Evolutionary conservation across 108 stramenopile genomes (phyloP).

Genomic region (Nannochloropsis gaditana): DNA sequence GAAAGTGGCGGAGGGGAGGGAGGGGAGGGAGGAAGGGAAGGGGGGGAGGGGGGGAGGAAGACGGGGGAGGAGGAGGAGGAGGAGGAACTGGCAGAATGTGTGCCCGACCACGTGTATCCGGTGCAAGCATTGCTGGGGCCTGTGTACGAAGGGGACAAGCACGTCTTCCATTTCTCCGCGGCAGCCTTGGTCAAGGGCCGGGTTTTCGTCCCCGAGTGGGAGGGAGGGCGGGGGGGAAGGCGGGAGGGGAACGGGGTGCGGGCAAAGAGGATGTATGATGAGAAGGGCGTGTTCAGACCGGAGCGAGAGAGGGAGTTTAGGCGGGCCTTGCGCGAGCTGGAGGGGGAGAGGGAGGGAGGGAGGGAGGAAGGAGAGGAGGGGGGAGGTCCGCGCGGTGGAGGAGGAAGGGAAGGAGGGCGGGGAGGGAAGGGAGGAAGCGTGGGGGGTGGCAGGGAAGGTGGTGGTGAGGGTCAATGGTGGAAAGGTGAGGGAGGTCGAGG

Average conservation of each 20-base stretch:
- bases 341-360: background rate
- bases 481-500: background rate
- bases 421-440: background rate
- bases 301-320: constrained; percentile 1
- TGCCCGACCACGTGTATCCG: background rate
- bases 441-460: background rate
- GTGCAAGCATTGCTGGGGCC: background rate
- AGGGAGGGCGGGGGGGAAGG: background rate
- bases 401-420: background rate
- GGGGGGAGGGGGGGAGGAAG: background rate
- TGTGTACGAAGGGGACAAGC: background rate
- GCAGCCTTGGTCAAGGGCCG: background rate
- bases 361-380: background rate
- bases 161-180: background rate
- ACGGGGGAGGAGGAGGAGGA: background rate
- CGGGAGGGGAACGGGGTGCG: background rate
- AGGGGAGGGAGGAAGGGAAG: background rate
- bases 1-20: background rate
- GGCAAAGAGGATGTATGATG: constrained; percentile 13
- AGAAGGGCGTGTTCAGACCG: background rate
- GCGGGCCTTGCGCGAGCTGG: background rate
- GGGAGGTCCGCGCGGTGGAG: background rate
- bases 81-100: background rate
- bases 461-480: background rate
- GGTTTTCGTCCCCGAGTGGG: background rate